Evolutionary conservation across 2,329 filamentous ascomycete species (phyloP), one percentile per base, ranked within the genome.

Genomic region (Aureobasidium uvarum): DNA sequence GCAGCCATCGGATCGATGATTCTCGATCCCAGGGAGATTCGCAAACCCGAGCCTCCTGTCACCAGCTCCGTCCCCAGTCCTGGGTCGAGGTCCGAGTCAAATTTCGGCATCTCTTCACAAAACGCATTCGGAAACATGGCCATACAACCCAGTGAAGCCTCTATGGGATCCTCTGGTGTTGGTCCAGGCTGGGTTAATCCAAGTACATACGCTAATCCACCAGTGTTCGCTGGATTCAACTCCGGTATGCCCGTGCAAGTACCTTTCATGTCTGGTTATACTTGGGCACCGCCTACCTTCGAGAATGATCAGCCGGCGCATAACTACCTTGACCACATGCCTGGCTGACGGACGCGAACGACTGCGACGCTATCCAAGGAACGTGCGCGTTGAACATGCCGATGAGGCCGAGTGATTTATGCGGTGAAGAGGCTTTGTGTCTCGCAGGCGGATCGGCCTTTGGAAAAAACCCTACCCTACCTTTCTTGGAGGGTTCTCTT

Each of bases 1-100:
- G 72, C 73, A 28, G 76, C 77, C 2, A 71, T 77, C 33, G 41
- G 14, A 10, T 48, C 46, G 41, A 62, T 66, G 64, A 39, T 65
- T 18, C 41, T 65, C 10, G 63, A 65, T n/a, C 52, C 63, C 5
- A 39, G 18, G 16, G 63, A 65, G 10, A 58, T 65, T 3, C 51
- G 51, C 43, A 58, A n/a, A 25, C 45, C 36, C 1, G 23, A 36
- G 14, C 23, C 13, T 51, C n/a, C 36, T 41, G 14, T 16, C 11
- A 54, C 25, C 7, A 52, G 25, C 23, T 20, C 36, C 3, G 20
- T 52, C 36, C 28, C 45, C 10, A 43, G 36, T 43, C 36, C 60
- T 23, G 38, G 13, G n/a, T 54, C 48, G 16, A n/a, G 8, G 14
- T 23, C 48, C 6, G 39, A 25, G 6, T 36, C 60, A 11, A 36